These are phyloP conservation scores for Rhizopus microsporus DNA, from an alignment of 371 early-diverging fungal species.

Conservation along the genomic window DNA sequence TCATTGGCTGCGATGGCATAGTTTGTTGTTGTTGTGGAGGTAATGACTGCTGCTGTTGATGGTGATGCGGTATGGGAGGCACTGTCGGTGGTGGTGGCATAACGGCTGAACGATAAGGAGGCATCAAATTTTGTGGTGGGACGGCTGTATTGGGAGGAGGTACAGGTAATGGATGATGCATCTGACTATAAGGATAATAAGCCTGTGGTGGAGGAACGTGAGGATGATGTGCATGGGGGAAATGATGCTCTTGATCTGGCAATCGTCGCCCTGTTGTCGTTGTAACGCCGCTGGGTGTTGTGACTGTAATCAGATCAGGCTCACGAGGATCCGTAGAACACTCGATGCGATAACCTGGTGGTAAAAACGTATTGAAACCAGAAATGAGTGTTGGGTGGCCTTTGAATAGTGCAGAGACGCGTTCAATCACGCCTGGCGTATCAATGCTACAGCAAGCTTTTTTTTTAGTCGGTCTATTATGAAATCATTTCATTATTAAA, in stretches of 20 bases:
- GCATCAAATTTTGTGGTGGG: conserved; percentile 3
- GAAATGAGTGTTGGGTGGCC: conserved; percentile 90
- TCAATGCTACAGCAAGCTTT: conserved; percentile 69
- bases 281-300: conserved; percentile 78
- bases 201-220: conserved; percentile 28
- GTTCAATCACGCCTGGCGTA: conserved; percentile 96
- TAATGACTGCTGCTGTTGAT: background rate
- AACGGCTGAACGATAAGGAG: conserved; percentile 15
- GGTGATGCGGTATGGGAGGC: background rate
- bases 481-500: background rate
- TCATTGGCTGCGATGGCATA: conserved; percentile 10
- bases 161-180: conserved; percentile 16
- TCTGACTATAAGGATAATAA: conserved; percentile 14
- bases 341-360: conserved; percentile 93
- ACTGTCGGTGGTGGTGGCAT: conserved; percentile 21
- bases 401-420: conserved; percentile 91
- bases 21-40: conserved; percentile 13
- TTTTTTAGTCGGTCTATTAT: background rate
- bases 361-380: conserved; percentile 98
- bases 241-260: background rate
- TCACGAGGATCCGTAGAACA: conserved; percentile 73
- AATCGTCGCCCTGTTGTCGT: conserved; percentile 50
- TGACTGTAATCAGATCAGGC: conserved; percentile 75
- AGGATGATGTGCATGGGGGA: conserved; percentile 11
- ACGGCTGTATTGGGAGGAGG: conserved; percentile 1